Evolutionary conservation across 768 basidiomycete species (phyloP).

Genomic region (Sporobolomyces roseus): DNA sequence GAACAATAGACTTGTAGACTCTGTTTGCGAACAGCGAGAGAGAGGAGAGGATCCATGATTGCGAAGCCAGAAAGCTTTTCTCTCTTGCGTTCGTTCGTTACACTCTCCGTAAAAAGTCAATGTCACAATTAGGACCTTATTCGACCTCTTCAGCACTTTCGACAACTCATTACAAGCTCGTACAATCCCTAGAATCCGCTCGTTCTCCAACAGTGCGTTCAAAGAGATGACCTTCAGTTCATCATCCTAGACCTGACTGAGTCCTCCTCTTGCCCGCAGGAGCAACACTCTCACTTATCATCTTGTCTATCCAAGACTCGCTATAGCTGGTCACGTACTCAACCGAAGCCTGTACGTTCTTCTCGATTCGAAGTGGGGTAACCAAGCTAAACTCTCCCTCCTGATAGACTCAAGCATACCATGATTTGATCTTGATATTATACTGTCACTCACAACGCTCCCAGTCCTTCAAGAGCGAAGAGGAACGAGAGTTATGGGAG

Average conservation of each 20-base stretch:
- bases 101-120: too few relatives aligned
- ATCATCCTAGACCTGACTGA: neutral
- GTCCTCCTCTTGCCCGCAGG: neutral
- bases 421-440: constrained; percentile 20
- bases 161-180: constrained; percentile 29
- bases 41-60: too few relatives aligned
- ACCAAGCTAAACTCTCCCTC: neutral
- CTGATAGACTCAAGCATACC: neutral
- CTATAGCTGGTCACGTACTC: neutral
- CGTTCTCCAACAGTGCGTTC: neutral
- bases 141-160: constrained; percentile 5
- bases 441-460: constrained; percentile 19
- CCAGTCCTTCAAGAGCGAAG: neutral
- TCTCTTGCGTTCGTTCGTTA: neutral
- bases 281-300: neutral
- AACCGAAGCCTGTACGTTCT: neutral
- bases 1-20: constrained; percentile 45
- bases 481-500: neutral
- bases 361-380: neutral
- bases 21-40: neutral
- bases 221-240: neutral
- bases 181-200: constrained; percentile 4
- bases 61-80: too few relatives aligned
- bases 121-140: constrained; percentile 18
- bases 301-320: neutral